A percentile compares a stretch with the other conserved stretches of the same genome.
phyloP scores from a whole-genome alignment of 2,329 filamentous ascomycete species.

The Aspergillus glaucus region DNA sequence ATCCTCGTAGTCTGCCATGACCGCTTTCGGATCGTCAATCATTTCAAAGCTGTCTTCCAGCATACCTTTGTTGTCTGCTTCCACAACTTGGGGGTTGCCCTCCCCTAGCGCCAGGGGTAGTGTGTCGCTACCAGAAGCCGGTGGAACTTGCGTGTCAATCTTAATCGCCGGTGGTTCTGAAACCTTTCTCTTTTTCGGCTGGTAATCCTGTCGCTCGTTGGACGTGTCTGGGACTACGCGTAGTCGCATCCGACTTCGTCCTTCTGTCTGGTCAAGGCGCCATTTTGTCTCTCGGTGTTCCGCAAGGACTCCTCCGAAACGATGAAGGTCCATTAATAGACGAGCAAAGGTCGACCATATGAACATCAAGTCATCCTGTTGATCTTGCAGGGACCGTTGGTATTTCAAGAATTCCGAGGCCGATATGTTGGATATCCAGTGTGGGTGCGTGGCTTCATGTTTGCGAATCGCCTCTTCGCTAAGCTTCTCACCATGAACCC shows the following conservation, averaged over 20 bases:
- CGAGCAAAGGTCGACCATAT: constrained; percentile 68
- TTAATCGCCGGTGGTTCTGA: constrained; percentile 46
- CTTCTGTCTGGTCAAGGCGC: constrained; percentile 93
- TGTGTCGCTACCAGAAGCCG: constrained; percentile 37
- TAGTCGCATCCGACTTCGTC: constrained; percentile 88
- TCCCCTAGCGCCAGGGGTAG: constrained; percentile 32
- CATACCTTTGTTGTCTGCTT: constrained; percentile 34
- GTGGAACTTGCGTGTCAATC: constrained; percentile 40
- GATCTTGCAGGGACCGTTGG: constrained; percentile 81
- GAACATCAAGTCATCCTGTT: constrained; percentile 81
- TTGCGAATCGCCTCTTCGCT: constrained; percentile 66
- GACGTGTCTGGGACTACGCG: constrained; percentile 74
- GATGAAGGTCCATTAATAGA: constrained; percentile 69
- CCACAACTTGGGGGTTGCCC: constrained; percentile 22
- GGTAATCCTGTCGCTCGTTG: constrained; percentile 64
- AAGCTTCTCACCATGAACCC: constrained; percentile 64
- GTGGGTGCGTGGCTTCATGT: constrained; percentile 80
- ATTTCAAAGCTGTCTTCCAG: constrained; percentile 93
- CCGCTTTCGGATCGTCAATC: constrained; percentile 84
- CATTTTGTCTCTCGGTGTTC: constrained; percentile 63
- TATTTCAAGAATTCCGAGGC: constrained; percentile 87
- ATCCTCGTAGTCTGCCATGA: constrained; percentile 83
- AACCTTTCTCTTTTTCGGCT: constrained; percentile 80
- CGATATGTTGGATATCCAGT: constrained; percentile 95
- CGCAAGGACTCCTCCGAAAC: constrained; percentile 75